A percentile compares a stretch with the other conserved stretches of the same genome.
Evolutionary conservation across 345 rosid genomes (phyloP).

Genomic region (Linum trigynum): DNA sequence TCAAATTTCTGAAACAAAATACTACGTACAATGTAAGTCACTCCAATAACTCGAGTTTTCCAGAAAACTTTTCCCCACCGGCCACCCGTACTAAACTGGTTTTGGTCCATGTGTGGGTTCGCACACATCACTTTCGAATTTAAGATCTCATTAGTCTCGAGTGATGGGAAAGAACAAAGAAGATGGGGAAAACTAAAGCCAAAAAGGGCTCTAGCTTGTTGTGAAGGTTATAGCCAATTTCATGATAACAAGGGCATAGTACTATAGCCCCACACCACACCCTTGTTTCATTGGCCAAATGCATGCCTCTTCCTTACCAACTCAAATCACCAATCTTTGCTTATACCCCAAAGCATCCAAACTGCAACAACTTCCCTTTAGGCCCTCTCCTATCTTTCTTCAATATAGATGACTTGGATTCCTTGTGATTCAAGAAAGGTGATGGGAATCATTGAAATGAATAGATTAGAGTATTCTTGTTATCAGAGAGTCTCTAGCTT

Average conservation of each 20-base stretch:
- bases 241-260: neutral
- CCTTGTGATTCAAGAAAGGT: conserved; percentile 59
- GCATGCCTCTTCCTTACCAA: neutral
- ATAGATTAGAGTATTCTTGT: neutral
- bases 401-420: conserved; percentile 17
- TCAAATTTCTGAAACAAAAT: no score
- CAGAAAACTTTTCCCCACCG: no score
- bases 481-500: neutral
- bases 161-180: no score
- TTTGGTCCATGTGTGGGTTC: no score
- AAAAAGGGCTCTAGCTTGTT: neutral
- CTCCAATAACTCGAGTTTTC: no score
- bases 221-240: neutral
- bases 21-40: no score
- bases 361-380: conserved; percentile 30
- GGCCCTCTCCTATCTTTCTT: conserved; percentile 11
- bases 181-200: neutral
- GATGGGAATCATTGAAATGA: conserved; percentile 6
- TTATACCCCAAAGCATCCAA: conserved; percentile 77
- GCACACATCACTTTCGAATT: no score
- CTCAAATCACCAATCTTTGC: conserved; percentile 45
- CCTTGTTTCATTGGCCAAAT: neutral
- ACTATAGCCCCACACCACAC: neutral
- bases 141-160: no score
- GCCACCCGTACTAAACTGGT: no score